Base-by-base conservation (phyloP, 2,329 filamentous ascomycete genomes). In the Curvularia verruculosa region DNA sequence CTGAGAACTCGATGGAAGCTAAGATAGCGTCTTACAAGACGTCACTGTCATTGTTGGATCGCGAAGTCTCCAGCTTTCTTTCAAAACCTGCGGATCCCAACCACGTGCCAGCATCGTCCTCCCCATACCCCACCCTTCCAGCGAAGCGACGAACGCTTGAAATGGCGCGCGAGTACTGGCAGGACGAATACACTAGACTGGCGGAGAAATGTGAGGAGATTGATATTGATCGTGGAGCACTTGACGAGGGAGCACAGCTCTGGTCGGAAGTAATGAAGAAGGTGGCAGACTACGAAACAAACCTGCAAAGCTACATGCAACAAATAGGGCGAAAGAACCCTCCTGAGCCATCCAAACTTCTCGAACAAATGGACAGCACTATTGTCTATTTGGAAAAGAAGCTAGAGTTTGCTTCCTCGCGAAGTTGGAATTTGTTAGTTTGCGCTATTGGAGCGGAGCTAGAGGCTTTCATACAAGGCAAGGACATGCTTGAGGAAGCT, bases 381-480 rank as follows among this genome's bases (percentile, higher is more conserved):
- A 82, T 88, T 12, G 64, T 68, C 0, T 81, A 83, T 2, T 75
- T 94, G 3, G 82, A 87, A 51, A 75, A 80, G 15, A 81, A 83
- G 19, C 67, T 87, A 24, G 77, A 80, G 1, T 69, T 82, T 2
- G 87, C 87, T 0, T 85, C 89, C 58, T 77, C 80, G 1, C 84
- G 84, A 54, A 82, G 83, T 15, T 94, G 90, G 90, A 92, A 89
- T 54, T 77, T 93, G 15, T 80, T 94, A 18, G 87, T 92, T 4
- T 90, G 86, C 49, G 89, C 89, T 10, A 86, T 94, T 31, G 89
- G 89, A 0, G 90, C 90, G 0, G 90, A 91, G 71, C 70, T 90
- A 1, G 87, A 89, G 56, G 87, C 88, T 2, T 87, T 90, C 58
- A 78, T 78, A 29, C 84, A 88, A 66, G 87, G 87, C 1, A 82